These are phyloP conservation scores for Effrenium voratum DNA, from an alignment of 73 alveolate genomes.

Conservation along the genomic window DNA sequence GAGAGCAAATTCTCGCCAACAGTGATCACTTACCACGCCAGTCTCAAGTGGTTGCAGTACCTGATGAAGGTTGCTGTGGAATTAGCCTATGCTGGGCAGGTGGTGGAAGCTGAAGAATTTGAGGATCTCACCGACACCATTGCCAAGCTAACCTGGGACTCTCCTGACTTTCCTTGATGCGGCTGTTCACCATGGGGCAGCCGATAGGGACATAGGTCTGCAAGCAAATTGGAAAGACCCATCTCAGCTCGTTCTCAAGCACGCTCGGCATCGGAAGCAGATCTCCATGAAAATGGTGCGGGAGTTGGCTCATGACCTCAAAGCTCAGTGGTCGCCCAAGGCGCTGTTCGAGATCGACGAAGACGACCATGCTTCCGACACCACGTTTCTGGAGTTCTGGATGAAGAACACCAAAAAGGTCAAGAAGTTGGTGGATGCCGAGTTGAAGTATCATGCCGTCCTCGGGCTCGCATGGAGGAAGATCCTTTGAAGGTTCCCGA, in stretches of 20 bases:
- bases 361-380: background rate
- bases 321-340: background rate
- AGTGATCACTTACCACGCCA: background rate
- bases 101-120: background rate
- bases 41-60: background rate
- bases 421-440: background rate
- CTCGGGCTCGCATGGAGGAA: constrained; percentile 71
- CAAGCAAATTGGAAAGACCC: constrained; percentile 34
- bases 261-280: background rate
- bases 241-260: constrained; percentile 1
- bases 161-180: constrained; percentile 27
- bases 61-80: background rate
- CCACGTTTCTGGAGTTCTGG: background rate
- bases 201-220: no score
- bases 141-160: background rate
- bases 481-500: constrained; percentile 38
- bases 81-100: no score
- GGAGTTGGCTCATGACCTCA: background rate
- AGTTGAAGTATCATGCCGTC: background rate
- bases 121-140: background rate
- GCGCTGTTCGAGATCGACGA: background rate
- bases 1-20: background rate
- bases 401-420: background rate
- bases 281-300: background rate
- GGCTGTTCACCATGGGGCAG: background rate